A percentile compares a stretch with the other conserved stretches of the same genome.
Evolutionary conservation across 73 alveolate species (phyloP).

Genomic region (Paraurostyla sp.): DNA sequence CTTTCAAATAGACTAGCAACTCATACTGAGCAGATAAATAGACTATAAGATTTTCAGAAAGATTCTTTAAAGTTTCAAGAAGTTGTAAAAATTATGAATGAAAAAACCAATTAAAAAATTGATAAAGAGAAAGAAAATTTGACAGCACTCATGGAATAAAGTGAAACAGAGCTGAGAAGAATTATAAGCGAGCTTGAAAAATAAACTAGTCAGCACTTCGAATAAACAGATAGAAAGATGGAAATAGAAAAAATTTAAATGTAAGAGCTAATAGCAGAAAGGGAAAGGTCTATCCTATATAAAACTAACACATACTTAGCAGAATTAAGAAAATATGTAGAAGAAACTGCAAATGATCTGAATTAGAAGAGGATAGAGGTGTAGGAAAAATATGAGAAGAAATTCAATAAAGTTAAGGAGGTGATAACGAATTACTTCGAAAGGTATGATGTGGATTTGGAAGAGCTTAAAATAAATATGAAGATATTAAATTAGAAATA

Average conservation of each 20-base stretch:
- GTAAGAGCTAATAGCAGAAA: not conserved
- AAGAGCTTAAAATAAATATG: constrained; percentile 40
- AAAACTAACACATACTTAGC: not conserved
- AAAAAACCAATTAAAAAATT: not conserved
- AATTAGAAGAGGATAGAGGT: not conserved
- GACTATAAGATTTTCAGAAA: constrained; percentile 25
- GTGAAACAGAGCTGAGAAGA: not conserved
- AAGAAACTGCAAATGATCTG: constrained; percentile 19
- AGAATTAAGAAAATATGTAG: not conserved
- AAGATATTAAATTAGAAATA: constrained; percentile 43
- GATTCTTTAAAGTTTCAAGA: not conserved
- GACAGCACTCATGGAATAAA: not conserved
- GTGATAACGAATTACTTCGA: constrained; percentile 62
- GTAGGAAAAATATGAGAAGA: not conserved
- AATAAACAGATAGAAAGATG: not conserved
- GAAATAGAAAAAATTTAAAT: not conserved
- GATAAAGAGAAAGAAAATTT: not conserved
- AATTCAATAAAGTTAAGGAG: constrained; percentile 26
- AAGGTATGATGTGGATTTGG: constrained; percentile 61
- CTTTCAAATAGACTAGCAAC: not conserved
- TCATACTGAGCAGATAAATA: constrained; percentile 5
- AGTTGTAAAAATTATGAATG: not conserved
- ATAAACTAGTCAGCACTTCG: not conserved
- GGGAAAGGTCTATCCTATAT: not conserved
- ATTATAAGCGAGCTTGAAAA: not conserved